Base-by-base conservation (phyloP, 2,329 filamentous ascomycete species). In the Arthrobotrys megalospora region DNA sequence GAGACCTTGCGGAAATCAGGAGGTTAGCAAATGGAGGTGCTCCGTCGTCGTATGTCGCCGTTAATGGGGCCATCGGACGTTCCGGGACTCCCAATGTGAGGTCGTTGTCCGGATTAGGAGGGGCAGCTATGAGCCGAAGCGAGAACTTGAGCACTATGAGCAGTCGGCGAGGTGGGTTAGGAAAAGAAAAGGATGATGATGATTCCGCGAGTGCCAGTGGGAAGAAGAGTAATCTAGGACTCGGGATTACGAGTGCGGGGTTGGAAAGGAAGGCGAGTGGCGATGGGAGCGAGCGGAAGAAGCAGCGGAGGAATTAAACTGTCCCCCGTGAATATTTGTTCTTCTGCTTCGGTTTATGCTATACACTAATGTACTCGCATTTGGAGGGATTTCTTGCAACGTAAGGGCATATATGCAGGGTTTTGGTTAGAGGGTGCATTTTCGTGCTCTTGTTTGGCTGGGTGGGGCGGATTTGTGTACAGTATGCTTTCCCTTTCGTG, bases 131-230 rank as follows among this genome's bases (percentile, higher is more conserved):
- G 73, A 71, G 60, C 52, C 32, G 73, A n/a, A 45, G 66, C 8
- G 73, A 77, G 12, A 77, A 77, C 28, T 28, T 77, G 67, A 77
- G 73, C 28, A 77, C 73, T 12, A 71, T 77, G 73, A 77, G 73
- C 60, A 77, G 34, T 34, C 52, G 73, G 11, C 58, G 73, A 36
- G 50, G 73, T 24, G 73, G 73, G 12, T 36, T 65, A 5, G 43
- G 21, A n/a, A 71, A 66, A 16, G 55, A 60, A 19, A 60, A 60
- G 6, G 73, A 77, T 32, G 73, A 77, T 47, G 73, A 77, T 8
- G 73, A 77, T 62, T 71, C 73, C 3, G 73, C 66, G 3, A 77
- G 73, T 34, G 55, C 48, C 6, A 71, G 66, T 48, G 73, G 73
- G 10, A 77, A 77, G 60, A 77, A 77, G 45, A 52, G 62, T 19